Evolutionary conservation across 257 asterid genomes (phyloP), one percentile per base, ranked within the genome.

Genomic region (Nicotiana otophora): DNA sequence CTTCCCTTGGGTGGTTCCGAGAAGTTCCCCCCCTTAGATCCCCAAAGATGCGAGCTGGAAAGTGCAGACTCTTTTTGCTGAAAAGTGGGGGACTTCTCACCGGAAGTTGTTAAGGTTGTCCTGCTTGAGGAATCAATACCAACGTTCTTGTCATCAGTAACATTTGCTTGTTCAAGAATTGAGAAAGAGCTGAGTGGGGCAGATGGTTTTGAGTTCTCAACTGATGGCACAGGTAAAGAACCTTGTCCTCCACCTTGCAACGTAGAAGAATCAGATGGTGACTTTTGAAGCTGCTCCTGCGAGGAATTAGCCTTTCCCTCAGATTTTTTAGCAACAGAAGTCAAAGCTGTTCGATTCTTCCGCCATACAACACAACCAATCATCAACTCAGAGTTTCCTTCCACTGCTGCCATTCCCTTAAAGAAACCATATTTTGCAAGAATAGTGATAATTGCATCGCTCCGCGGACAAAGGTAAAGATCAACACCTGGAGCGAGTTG

Each of bases 361-460:
- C 79, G 64, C 88, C 89, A 82, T 28, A 87, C 85, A 31, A 87
- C 86, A 80, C 88, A 84, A 68, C 89, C 89, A 69, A 87, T 77
- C 61, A 84, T 54, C 30, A 81, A 55, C 64, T 82, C 83, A 19
- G 81, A 81, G 31, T 60, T 84, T 62, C 63, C 84, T 58, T 82
- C 83, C 10, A 51, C 63, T 67, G 81, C 86, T 16, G 84, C 65
- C 42, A 53, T 48, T 60, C 81, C 88, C 75, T 75, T 77, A 10
- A 84, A 77, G 61, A 75, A 79, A 17, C 86, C 86, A 10, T 77
- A 66, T 55, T 82, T 84, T 57, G 81, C 86, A 51, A 87, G 89
- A 31, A 83, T 34, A 67, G 83, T 66, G 86, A 83, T 80, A 76
- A 87, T 84, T 34, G 46, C 34, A 11, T 87, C 82, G 36, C 46